Evolutionary conservation across 805 yeast species (phyloP).

Genomic region (Wickerhamomyces mucosus): DNA sequence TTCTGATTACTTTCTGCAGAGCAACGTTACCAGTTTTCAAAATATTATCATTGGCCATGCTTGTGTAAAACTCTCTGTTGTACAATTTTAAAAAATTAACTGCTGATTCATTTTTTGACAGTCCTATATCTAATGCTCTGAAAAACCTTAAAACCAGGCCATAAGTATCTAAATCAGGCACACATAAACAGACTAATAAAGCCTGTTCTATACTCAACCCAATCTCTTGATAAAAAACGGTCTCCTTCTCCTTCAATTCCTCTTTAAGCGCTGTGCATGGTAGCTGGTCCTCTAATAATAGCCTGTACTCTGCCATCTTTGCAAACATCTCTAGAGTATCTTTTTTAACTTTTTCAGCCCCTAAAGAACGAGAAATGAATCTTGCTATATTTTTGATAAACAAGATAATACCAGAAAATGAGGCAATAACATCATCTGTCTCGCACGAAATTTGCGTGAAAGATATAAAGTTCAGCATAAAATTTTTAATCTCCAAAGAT

Average conservation of each 20-base stretch:
- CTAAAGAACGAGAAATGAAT: slow-evolving; percentile 22
- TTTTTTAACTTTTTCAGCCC: slow-evolving; percentile 19
- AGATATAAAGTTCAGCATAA: slow-evolving; percentile 23
- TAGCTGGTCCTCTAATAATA: slow-evolving; percentile 20
- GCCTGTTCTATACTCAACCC: slow-evolving; percentile 40
- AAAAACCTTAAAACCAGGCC: slow-evolving; percentile 35
- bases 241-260: slow-evolving; percentile 18
- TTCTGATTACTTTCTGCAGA: slow-evolving; percentile 56
- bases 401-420: slow-evolving; percentile 29
- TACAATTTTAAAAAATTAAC: slow-evolving; percentile 1
- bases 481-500: slow-evolving; percentile 26
- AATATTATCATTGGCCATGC: slow-evolving; percentile 41
- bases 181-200: slow-evolving; percentile 39
- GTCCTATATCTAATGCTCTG: slow-evolving; percentile 17
- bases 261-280: slow-evolving; percentile 17
- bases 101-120: slow-evolving; percentile 6
- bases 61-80: slow-evolving; percentile 30
- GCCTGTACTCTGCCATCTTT: slow-evolving; percentile 29
- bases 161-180: slow-evolving; percentile 42
- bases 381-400: slow-evolving; percentile 29
- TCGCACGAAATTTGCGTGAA: slow-evolving; percentile 22
- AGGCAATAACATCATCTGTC: slow-evolving; percentile 22
- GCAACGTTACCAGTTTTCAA: slow-evolving; percentile 67
- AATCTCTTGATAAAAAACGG: slow-evolving; percentile 22
- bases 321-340: slow-evolving; percentile 29